These are phyloP conservation scores for Tanacetum coccineum DNA, from an alignment of 129 eudicot genomes.

Conservation along the genomic window DNA sequence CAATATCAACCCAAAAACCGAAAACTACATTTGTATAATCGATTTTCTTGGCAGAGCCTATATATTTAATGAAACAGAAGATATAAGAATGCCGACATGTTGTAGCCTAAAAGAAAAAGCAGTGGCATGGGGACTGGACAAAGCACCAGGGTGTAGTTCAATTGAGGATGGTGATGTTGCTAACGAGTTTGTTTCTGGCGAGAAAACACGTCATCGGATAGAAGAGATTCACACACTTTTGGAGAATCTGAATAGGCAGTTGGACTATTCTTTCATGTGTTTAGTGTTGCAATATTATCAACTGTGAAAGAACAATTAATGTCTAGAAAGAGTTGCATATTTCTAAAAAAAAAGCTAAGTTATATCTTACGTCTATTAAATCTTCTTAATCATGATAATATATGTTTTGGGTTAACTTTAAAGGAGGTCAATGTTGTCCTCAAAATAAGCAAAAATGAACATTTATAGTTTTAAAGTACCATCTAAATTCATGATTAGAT, in stretches of 20 bases:
- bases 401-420: too few species aligned
- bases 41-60: constrained; percentile 48
- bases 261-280: constrained; percentile 19
- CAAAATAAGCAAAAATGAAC: too few species aligned
- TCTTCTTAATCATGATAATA: too few species aligned
- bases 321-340: too few species aligned
- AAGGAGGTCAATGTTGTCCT: too few species aligned
- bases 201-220: constrained; percentile 34
- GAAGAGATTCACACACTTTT: too few species aligned
- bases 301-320: too few species aligned
- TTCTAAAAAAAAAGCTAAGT: too few species aligned
- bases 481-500: too few species aligned
- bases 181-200: constrained; percentile 60
- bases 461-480: too few species aligned
- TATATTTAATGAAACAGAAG: constrained; percentile 47
- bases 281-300: not conserved
- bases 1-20: too few species aligned
- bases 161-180: constrained; percentile 48
- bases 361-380: too few species aligned
- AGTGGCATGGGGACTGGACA: constrained; percentile 60
- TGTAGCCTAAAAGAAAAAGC: constrained; percentile 40
- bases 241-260: constrained; percentile 37
- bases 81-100: constrained; percentile 34
- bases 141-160: constrained; percentile 61
- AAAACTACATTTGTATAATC: constrained; percentile 47